Base-by-base conservation (phyloP, 2,329 filamentous ascomycete species). In the Aspergillus candidus region DNA sequence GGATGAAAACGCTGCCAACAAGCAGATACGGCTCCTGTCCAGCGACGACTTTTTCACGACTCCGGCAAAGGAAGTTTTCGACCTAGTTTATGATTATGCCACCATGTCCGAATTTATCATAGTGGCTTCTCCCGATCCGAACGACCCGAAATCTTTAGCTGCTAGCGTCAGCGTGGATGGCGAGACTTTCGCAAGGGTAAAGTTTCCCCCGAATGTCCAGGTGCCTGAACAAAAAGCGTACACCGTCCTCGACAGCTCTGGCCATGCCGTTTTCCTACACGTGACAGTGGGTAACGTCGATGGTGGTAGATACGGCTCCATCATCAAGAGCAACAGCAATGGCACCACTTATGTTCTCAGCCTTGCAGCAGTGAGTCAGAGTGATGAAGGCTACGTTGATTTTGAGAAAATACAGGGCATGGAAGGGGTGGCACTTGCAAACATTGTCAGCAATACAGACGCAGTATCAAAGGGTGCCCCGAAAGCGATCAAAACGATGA, bases 251-350 rank as follows among this genome's bases (percentile, higher is more conserved):
- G 90, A 96, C 63, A 96, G 90, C 67, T 93, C 88, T 1, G 95
- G 89, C 0, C 91, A 97, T 65, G 86, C 93, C 1, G 78, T 98
- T 46, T 97, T 97, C 69, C 71, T 98, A 46, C 94, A 97, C 60
- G 91, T 97, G 37, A 89, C 86, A 1, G 87, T 88, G 33, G 84
- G 86, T 57, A 77, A 76, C 33, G 72, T 72, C 3, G 63, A 73
- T 40, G 83, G 80, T 13, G 79, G 78, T 40, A 79, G 85, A 47
- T 89, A 86, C 56, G 93, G 93, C 32, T 84, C 85, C 17, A 88
- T 98, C 55, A 81, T 98, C 68, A 98, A 97, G 78, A 96, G 89
- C 61, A 98, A 98, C 72, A 96, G 89, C 57, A 97, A 98, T 61
- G 93, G 93, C 42, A 98, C 93, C 1, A 93, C 86, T 1, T 98